Evolutionary conservation across 129 eudicot species (phyloP).

Genomic region (Calendula officinalis): DNA sequence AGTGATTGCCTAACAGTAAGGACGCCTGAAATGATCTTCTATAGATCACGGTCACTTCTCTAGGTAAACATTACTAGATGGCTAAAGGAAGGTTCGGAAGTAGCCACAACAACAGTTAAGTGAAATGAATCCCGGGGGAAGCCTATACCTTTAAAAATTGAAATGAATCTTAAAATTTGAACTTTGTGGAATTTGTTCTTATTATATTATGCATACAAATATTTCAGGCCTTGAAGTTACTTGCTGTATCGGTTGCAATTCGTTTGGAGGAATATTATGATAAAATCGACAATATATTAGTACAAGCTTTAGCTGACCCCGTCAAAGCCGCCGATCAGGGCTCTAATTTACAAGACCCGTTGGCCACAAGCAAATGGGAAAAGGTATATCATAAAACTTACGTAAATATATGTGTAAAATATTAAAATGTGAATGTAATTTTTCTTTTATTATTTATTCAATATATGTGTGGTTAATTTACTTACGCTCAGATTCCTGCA

Average conservation of each 20-base stretch:
- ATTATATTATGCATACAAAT: background rate
- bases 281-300: constrained; percentile 48
- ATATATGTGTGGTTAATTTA: background rate
- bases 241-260: constrained; percentile 67
- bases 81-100: too few species aligned
- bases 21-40: too few species aligned
- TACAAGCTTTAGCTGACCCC: constrained; percentile 45
- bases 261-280: constrained; percentile 66
- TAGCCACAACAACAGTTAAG: too few species aligned
- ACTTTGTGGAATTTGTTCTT: background rate
- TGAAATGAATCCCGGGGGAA: too few species aligned
- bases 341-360: background rate
- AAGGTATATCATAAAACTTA: background rate
- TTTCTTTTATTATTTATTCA: background rate
- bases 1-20: too few species aligned
- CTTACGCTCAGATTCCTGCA: constrained; percentile 3
- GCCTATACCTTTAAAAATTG: background rate
- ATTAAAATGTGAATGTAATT: background rate
- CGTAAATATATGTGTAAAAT: too few species aligned
- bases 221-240: constrained; percentile 61
- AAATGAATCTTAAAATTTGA: background rate
- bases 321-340: background rate
- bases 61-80: too few species aligned
- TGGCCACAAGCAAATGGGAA: constrained; percentile 10
- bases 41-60: too few species aligned